These are phyloP conservation scores for Colletotrichum sp. DNA, from an alignment of 2,329 filamentous ascomycete species.

Conservation along the genomic window DNA sequence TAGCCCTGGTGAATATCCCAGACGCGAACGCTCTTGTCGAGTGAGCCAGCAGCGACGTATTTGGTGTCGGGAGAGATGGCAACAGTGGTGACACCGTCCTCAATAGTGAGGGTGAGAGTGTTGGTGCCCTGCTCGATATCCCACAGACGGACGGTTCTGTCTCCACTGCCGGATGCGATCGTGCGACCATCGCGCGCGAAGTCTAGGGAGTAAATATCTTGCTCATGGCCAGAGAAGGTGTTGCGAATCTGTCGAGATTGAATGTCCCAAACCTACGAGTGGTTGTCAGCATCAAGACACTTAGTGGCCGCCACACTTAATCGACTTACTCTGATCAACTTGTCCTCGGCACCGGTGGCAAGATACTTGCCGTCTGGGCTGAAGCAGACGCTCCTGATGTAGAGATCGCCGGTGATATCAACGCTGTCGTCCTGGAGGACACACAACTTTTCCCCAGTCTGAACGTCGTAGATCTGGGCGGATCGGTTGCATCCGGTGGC, in stretches of 20 bases:
- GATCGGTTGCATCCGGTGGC: constrained; percentile 97
- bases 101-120: constrained; percentile 86
- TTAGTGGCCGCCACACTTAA: not conserved
- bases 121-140: constrained; percentile 87
- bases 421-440: constrained; percentile 88
- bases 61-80: constrained; percentile 96
- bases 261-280: constrained; percentile 89
- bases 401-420: constrained; percentile 88
- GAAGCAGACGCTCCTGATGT: constrained; percentile 98
- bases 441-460: constrained; percentile 84
- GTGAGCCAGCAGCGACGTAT: constrained; percentile 90
- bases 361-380: constrained; percentile 94
- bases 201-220: constrained; percentile 97
- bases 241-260: constrained; percentile 81
- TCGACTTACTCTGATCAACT: constrained; percentile 83
- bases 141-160: constrained; percentile 94
- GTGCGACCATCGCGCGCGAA: constrained; percentile 92
- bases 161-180: constrained; percentile 94
- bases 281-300: constrained; percentile 7
- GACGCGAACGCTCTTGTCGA: constrained; percentile 97
- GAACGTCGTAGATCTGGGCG: constrained; percentile 98
- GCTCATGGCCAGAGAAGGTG: constrained; percentile 95
- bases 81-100: constrained; percentile 96
- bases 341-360: constrained; percentile 96
- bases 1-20: constrained; percentile 91